Conservation (phyloP, 2,329 filamentous ascomycete species). For the Fusarium brachygibbosum region DNA sequence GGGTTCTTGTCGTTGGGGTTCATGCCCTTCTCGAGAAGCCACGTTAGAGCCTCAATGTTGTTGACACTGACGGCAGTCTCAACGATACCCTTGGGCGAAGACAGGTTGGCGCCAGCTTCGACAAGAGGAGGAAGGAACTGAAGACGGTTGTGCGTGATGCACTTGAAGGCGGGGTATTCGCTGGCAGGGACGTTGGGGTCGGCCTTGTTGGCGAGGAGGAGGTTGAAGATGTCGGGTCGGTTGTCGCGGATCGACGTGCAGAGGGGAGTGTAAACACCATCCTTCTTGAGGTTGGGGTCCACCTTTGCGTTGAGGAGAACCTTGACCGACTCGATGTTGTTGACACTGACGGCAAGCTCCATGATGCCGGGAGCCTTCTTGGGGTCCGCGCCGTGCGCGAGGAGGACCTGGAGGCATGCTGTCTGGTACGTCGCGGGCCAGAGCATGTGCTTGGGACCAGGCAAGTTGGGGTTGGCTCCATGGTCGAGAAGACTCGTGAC, state of each 20-base stretch:
- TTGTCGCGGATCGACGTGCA: constrained; percentile 78
- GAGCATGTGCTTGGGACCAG: constrained; percentile 76
- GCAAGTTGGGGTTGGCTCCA: constrained; percentile 75
- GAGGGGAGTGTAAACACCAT: constrained; percentile 76
- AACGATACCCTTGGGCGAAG: constrained; percentile 73
- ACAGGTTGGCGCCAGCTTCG: constrained; percentile 70
- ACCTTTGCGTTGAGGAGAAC: constrained; percentile 70
- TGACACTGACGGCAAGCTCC: constrained; percentile 73
- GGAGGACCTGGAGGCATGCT: constrained; percentile 69
- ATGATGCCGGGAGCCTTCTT: constrained; percentile 73
- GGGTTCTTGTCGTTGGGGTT: constrained; percentile 71
- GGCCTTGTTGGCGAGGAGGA: constrained; percentile 69
- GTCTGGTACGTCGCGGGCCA: constrained; percentile 74
- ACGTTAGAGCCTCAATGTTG: constrained; percentile 71
- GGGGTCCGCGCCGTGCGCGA: constrained; percentile 70
- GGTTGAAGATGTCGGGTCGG: constrained; percentile 70
- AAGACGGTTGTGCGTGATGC: constrained; percentile 73
- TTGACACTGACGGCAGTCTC: constrained; percentile 74
- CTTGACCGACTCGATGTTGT: constrained; percentile 72
- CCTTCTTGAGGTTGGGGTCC: constrained; percentile 72
- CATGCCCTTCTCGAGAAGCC: constrained; percentile 71
- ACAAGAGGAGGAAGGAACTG: constrained; percentile 72
- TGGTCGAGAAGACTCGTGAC: constrained; percentile 65
- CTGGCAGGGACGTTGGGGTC: constrained; percentile 73
- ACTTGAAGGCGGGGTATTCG: constrained; percentile 77